Conservation (phyloP, 345 rosid species). For the Citrus unshiu region DNA sequence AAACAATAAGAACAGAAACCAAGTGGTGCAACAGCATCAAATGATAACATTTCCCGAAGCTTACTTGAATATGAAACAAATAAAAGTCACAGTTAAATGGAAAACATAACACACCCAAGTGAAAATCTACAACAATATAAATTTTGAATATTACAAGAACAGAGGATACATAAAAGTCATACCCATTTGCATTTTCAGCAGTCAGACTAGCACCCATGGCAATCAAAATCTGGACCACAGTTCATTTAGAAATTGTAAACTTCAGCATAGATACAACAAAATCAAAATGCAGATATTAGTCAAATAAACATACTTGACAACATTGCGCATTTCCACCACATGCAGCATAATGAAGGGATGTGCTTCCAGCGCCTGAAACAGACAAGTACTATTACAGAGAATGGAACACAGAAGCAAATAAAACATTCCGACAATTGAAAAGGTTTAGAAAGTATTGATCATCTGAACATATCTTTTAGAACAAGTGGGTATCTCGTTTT, state of each 20-base stretch:
- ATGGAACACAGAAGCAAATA: background rate
- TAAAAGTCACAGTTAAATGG: background rate
- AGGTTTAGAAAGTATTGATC: background rate
- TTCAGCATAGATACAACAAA: slow-evolving; percentile 10
- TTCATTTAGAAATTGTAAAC: background rate
- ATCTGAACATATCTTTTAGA: background rate
- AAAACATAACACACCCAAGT: background rate
- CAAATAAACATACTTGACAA: slow-evolving; percentile 63
- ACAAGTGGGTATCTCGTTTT: background rate
- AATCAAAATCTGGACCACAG: slow-evolving; percentile 64
- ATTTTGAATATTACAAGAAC: background rate
- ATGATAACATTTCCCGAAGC: background rate
- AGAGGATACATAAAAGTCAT: slow-evolving; percentile 10
- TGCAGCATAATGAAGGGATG: slow-evolving; percentile 93
- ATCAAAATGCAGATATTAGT: slow-evolving; percentile 3
- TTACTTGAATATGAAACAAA: background rate
- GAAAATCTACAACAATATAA: background rate
- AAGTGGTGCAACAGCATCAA: background rate
- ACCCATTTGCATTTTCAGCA: slow-evolving; percentile 81
- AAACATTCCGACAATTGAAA: background rate
- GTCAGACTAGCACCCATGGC: slow-evolving; percentile 71
- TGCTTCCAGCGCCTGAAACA: slow-evolving; percentile 87
- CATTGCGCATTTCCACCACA: slow-evolving; percentile 95
- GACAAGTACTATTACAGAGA: background rate
- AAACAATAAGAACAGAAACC: background rate